These are phyloP conservation scores for Akebia trifoliata DNA, from an alignment of 164 flowering plant species.

Conservation along the genomic window DNA sequence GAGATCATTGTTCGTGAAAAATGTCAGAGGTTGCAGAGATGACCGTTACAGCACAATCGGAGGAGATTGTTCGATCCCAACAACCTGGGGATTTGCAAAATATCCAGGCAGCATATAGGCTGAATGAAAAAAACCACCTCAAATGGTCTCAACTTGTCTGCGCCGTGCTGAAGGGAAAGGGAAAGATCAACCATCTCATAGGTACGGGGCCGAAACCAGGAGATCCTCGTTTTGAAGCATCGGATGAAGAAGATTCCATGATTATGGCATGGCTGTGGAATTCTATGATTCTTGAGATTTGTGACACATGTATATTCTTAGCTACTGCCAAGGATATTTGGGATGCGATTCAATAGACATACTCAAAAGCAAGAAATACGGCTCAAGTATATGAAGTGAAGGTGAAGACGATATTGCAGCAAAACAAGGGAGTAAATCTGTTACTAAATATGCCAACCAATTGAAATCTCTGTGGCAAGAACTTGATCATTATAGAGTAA, in stretches of 20 bases:
- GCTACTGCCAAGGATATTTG: neutral
- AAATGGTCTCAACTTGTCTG: conserved; percentile 8
- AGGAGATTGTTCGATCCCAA: no score
- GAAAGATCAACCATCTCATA: neutral
- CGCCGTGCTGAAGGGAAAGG: neutral
- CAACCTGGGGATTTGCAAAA: conserved; percentile 1
- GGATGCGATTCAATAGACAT: no score
- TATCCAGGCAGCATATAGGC: conserved; percentile 2
- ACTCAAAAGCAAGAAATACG: conserved; percentile 5
- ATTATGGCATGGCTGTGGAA: neutral
- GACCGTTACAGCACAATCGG: no score
- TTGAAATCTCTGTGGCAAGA: conserved; percentile 8
- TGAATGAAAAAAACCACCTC: neutral
- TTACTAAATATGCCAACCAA: neutral
- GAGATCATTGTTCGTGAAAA: no score
- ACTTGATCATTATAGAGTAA: neutral
- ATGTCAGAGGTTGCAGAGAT: no score
- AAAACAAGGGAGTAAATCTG: neutral
- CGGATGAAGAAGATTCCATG: conserved; percentile 7
- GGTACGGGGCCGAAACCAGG: neutral
- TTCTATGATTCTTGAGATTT: neutral
- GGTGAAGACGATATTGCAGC: neutral
- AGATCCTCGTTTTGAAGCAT: conserved; percentile 8
- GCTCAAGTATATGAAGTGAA: neutral
- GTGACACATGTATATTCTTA: neutral